Evolutionary conservation across 306 rosid species (phyloP).

Genomic region (Clitoria ternatea): DNA sequence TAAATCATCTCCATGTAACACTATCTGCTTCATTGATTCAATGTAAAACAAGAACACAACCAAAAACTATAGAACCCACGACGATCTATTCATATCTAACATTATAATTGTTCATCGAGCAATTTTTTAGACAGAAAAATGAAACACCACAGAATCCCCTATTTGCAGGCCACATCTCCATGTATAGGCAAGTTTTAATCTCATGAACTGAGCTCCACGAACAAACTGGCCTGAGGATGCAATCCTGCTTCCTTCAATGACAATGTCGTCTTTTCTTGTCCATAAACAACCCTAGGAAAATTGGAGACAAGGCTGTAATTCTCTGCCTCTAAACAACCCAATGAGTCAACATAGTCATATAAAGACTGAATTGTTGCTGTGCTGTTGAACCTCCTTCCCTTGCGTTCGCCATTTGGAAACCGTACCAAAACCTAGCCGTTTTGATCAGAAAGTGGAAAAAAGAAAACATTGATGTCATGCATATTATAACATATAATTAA

Average conservation of each 20-base stretch:
- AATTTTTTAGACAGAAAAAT: conserved; percentile 14
- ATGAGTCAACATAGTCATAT: conserved; percentile 87
- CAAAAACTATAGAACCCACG: conserved; percentile 21
- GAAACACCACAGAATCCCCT: conserved; percentile 19
- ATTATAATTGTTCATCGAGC: conserved; percentile 17
- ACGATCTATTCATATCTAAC: conserved; percentile 27
- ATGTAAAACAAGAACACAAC: conserved; percentile 19
- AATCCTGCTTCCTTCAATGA: conserved; percentile 92
- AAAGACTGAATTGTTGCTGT: conserved; percentile 60
- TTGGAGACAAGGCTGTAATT: conserved; percentile 78
- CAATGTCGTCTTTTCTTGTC: conserved; percentile 51
- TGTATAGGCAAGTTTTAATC: conserved; percentile 7
- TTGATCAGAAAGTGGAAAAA: not conserved
- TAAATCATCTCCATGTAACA: conserved; percentile 24
- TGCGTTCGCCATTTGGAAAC: conserved; percentile 91
- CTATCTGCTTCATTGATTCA: conserved; percentile 35
- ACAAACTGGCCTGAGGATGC: conserved; percentile 74
- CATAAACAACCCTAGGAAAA: conserved; percentile 84
- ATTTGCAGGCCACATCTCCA: conserved; percentile 25
- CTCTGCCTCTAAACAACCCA: conserved; percentile 68
- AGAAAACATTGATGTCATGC: not conserved
- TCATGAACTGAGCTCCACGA: conserved; percentile 43
- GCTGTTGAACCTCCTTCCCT: conserved; percentile 84
- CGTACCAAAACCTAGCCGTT: conserved; percentile 79
- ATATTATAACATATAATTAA: not conserved